Evolutionary conservation across 2,329 filamentous ascomycete genomes (phyloP), one percentile per base, ranked within the genome.

Genomic region (Pseudogymnoascus sp.): DNA sequence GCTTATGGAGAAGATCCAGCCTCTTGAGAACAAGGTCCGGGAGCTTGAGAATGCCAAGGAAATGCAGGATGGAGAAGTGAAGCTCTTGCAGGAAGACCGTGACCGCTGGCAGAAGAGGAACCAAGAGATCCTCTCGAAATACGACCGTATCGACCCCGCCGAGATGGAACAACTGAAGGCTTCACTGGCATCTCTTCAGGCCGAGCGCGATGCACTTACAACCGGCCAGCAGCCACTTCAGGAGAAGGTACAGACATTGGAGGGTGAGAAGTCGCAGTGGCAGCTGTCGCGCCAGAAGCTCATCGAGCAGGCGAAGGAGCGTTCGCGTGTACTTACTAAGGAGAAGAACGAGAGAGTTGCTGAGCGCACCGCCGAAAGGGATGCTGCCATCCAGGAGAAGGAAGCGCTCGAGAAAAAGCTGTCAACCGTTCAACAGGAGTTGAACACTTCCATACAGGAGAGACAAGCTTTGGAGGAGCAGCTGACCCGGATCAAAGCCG

Each of bases 71-170:
- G 91, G 91, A 11, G 93, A 97, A 71, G 84, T 97, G 70, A 90
- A 89, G 69, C 82, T 97, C 65, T 81, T 97, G 8, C 89, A 95
- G 66, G 89, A 94, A 68, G 93, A 97, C 71, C 87, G 94, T 14
- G 93, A 97, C 71, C 85, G 90, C 62, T 97, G 93, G 90, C 91
- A 96, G 75, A 93, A 97, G 78, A 88, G 94, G 22, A 95, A 91
- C 1, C 91, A 97, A 71, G 90, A 95, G 67, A 97, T 99, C 64
- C 83, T 99, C 58, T 91, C 91, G 66, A 97, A 96, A 72, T 97
- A 97, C 71, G 92, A 96, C 67, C 90, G 93, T 61, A 90, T 95
- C 59, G 94, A 99, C 71, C 93, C 94, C 43, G 90, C 90, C 2
- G 93, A 97, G 70, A 83, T 97, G 71, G 93, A 97, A 68, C 86